phyloP scores from a whole-genome alignment of 371 early-diverging fungal genomes.

The Rhizopus delemar region DNA sequence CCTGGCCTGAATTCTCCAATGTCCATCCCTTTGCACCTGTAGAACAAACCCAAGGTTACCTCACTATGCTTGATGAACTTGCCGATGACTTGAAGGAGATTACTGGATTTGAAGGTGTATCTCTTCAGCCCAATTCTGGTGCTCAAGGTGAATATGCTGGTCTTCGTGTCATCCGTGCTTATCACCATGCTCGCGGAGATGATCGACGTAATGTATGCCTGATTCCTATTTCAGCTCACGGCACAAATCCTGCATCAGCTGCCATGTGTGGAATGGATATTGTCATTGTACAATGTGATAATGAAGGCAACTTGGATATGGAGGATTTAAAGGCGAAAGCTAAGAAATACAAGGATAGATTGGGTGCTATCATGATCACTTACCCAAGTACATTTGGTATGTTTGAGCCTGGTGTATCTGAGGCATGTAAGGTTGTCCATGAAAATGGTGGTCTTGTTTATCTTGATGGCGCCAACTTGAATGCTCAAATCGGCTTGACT shows the following conservation, averaged over 20 bases:
- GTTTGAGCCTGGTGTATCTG: slow-evolving; percentile 87
- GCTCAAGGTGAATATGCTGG: slow-evolving; percentile 99
- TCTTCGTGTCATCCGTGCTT: slow-evolving; percentile 89
- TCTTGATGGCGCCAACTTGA: slow-evolving; percentile 98
- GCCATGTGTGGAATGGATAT: slow-evolving; percentile 96
- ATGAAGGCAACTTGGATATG: slow-evolving; percentile 89
- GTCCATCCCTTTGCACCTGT: slow-evolving; percentile 96
- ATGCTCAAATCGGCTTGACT: slow-evolving; percentile 95
- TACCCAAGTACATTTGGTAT: slow-evolving; percentile 98
- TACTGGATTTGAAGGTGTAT: slow-evolving; percentile 92
- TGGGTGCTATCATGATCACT: slow-evolving; percentile 97
- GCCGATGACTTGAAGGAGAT: slow-evolving; percentile 84
- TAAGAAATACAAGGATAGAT: slow-evolving; percentile 73
- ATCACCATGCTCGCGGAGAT: slow-evolving; percentile 83
- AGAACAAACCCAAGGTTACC: slow-evolving; percentile 91
- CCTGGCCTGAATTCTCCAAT: slow-evolving; percentile 93
- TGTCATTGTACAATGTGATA: slow-evolving; percentile 88
- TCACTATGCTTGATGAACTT: slow-evolving; percentile 80
- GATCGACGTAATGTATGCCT: slow-evolving; percentile 87
- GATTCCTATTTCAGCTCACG: slow-evolving; percentile 97
- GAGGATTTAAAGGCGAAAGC: slow-evolving; percentile 87
- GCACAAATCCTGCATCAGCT: slow-evolving; percentile 98
- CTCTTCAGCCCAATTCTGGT: slow-evolving; percentile 96
- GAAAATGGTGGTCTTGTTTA: slow-evolving; percentile 95
- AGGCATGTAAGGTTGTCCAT: slow-evolving; percentile 89